Evolutionary conservation across 352 stramenopile genomes (phyloP), one percentile per base, ranked within the genome.

Genomic region (Phytophthora agathidicida): DNA sequence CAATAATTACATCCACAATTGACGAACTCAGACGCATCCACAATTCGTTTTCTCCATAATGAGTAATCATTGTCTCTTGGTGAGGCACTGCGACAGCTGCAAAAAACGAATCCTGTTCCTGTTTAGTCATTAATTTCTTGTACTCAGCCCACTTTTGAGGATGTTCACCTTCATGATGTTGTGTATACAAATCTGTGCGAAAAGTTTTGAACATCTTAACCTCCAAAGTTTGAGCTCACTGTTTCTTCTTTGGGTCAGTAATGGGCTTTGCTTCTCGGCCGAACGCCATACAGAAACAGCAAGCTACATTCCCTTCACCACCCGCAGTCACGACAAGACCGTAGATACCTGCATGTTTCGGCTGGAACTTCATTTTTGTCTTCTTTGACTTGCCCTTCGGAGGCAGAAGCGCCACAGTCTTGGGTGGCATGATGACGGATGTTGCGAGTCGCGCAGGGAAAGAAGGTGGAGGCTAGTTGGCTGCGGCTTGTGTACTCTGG

Each of bases 1-100:
- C 27, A 36, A 49, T 37, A 11, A 49, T 36, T 37, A 26, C 27
- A n/a, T 49, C 16, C n/a, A 37, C 13, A 49, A 38, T 49, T 3
- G 41, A 49, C 7, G 27, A 42, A 14, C 24, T 33, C 41, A 14
- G 27, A n/a, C n/a, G n/a, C 17, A 42, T 26, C 16, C 16, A 42
- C 35, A 26, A 7, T 42, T 42, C 10, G 16, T 42, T 42, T 17
- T 42, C 35, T 26, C 35, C 17, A 17, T 49, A 38, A 27, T 37
- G 41, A 26, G 27, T 27, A 17, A 37, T 37, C 24, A 49, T 14
- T 26, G 41, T 48, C 26, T 36, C 41, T 4, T n/a, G 24, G 41
- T 37, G 26, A 7, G 41, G 41, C 26, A 49, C 41, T 3, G 27
- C 26, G 1, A 49, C 41, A 33, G 10, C 41, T 7, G 17, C 26